A percentile compares a stretch with the other conserved stretches of the same genome.
phyloP scores from a whole-genome alignment of 768 basidiomycete species.

The Pisolithus microcarpus region DNA sequence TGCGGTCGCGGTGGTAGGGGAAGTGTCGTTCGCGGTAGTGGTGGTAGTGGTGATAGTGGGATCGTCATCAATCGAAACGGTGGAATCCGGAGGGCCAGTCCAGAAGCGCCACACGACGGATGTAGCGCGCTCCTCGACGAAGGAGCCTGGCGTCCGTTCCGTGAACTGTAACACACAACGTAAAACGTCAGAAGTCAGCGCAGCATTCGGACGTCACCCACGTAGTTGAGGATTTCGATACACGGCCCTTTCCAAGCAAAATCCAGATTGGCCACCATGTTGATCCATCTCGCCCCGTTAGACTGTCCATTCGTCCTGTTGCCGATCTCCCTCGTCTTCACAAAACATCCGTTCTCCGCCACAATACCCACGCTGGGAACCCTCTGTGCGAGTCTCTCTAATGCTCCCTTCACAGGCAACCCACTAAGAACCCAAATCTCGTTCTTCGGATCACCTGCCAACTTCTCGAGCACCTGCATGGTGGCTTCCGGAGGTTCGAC shows the following conservation, averaged over 20 bases:
- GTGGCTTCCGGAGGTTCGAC: slow-evolving; percentile 34
- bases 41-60: slow-evolving; percentile 11
- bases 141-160: slow-evolving; percentile 81
- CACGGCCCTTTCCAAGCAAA: slow-evolving; percentile 76
- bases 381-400: slow-evolving; percentile 55
- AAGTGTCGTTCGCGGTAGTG: slow-evolving; percentile 3
- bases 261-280: slow-evolving; percentile 73
- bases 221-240: slow-evolving; percentile 78
- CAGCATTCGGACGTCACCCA: slow-evolving; percentile 31
- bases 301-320: slow-evolving; percentile 7
- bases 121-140: slow-evolving; percentile 76
- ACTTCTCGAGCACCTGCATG: slow-evolving; percentile 44
- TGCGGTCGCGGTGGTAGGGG: neutral
- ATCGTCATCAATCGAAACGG: neutral
- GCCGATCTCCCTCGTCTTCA: slow-evolving; percentile 43
- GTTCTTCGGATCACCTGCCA: slow-evolving; percentile 60
- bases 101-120: slow-evolving; percentile 85
- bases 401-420: slow-evolving; percentile 50
- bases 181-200: neutral
- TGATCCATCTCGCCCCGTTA: slow-evolving; percentile 48
- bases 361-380: slow-evolving; percentile 71
- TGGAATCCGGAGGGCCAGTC: slow-evolving; percentile 38
- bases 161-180: slow-evolving; percentile 51
- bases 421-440: slow-evolving; percentile 83
- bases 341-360: slow-evolving; percentile 86